These are phyloP conservation scores for Neocucurbitaria cava DNA, from an alignment of 2,329 filamentous ascomycete genomes.

Conservation along the genomic window DNA sequence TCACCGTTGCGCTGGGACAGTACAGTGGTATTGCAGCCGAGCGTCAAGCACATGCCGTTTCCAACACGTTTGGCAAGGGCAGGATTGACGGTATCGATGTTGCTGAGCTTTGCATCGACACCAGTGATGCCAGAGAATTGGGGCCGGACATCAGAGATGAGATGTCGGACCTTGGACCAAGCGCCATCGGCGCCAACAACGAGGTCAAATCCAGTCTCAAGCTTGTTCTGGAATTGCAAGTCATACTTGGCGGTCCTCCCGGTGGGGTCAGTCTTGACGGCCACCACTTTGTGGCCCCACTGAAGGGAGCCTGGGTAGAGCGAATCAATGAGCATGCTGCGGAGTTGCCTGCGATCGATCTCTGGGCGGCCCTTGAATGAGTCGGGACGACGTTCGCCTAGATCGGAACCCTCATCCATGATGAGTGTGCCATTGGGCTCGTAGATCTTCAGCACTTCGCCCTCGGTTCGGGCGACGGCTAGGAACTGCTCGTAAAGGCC, in stretches of 20 bases:
- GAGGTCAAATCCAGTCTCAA: conserved; percentile 48
- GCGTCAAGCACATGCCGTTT: conserved; percentile 47
- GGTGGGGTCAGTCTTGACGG: conserved; percentile 5
- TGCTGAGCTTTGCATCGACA: conserved; percentile 52
- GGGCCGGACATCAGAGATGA: conserved; percentile 44
- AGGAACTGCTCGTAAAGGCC: conserved; percentile 57
- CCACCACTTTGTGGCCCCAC: conserved; percentile 19
- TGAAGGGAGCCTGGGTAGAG: conserved; percentile 36
- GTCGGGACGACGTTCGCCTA: conserved; percentile 1
- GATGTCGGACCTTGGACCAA: conserved; percentile 44
- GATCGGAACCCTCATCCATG: conserved; percentile 14
- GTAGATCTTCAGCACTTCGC: conserved; percentile 47
- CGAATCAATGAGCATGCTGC: conserved; percentile 21
- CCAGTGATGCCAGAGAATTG: conserved; percentile 53
- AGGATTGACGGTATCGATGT: conserved; percentile 52
- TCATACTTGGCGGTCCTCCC: conserved; percentile 5
- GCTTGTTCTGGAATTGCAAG: conserved; percentile 33
- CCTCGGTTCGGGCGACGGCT: conserved; percentile 46
- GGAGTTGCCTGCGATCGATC: conserved; percentile 23
- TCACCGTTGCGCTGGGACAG: conserved; percentile 56
- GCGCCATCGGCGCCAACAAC: conserved; percentile 57
- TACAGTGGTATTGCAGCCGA: conserved; percentile 9
- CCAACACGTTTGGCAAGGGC: conserved; percentile 55
- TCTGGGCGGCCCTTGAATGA: conserved; percentile 21
- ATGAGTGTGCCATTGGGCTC: conserved; percentile 37